These are phyloP conservation scores for Trametopsis cervina DNA, from an alignment of 768 basidiomycete species.

Conservation along the genomic window DNA sequence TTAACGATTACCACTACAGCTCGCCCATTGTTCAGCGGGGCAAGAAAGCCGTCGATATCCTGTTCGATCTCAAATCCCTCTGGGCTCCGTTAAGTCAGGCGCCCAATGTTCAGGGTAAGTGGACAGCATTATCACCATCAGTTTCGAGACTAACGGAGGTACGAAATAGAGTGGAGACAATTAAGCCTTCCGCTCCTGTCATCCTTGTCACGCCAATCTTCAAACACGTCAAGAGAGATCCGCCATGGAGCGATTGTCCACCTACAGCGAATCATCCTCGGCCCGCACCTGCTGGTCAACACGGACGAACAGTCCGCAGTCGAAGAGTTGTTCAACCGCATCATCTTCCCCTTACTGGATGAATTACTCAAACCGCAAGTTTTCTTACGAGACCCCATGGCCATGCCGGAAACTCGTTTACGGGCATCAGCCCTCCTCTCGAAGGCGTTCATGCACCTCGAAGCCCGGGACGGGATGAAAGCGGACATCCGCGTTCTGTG, in stretches of 20 bases:
- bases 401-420: conserved; percentile 87
- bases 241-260: conserved; percentile 43
- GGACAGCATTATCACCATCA: background rate
- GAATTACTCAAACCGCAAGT: conserved; percentile 84
- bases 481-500: conserved; percentile 71
- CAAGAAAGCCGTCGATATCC: conserved; percentile 71
- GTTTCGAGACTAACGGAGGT: conserved; percentile 1
- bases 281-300: conserved; percentile 60
- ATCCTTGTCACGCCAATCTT: conserved; percentile 73
- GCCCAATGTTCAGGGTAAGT: conserved; percentile 33
- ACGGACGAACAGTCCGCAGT: conserved; percentile 55
- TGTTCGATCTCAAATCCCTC: conserved; percentile 65
- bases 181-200: conserved; percentile 69
- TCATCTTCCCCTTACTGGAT: conserved; percentile 88
- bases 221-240: conserved; percentile 78
- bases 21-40: conserved; percentile 79
- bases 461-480: conserved; percentile 60
- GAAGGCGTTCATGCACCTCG: conserved; percentile 94
- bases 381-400: conserved; percentile 69
- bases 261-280: conserved; percentile 72
- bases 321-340: conserved; percentile 80
- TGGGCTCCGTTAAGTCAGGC: conserved; percentile 51
- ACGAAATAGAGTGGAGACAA: conserved; percentile 59
- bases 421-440: conserved; percentile 86
- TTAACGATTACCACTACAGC: conserved; percentile 29